phyloP scores from a whole-genome alignment of 1,284 basidiomycete genomes.

The Testicularia cyperi region DNA sequence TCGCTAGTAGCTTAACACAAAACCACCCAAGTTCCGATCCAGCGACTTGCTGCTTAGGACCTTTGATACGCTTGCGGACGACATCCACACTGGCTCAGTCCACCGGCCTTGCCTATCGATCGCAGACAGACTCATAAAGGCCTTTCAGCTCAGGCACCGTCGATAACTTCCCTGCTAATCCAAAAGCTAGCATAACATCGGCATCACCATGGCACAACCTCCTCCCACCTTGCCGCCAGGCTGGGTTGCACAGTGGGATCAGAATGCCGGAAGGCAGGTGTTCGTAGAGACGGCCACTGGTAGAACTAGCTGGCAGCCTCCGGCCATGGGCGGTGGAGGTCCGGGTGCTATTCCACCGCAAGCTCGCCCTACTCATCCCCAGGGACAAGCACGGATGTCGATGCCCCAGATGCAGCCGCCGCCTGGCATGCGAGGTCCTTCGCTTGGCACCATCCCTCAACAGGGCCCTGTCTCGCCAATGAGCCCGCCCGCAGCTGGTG shows the following conservation, averaged over 20 bases:
- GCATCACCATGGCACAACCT: slow-evolving; percentile 33
- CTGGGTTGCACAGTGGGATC: slow-evolving; percentile 88
- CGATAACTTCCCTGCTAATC: too few relatives aligned
- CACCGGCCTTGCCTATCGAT: too few relatives aligned
- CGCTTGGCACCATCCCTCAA: slow-evolving; percentile 25
- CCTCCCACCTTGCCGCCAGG: slow-evolving; percentile 70
- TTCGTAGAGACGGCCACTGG: slow-evolving; percentile 67
- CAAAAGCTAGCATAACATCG: too few relatives aligned
- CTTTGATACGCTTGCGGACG: too few relatives aligned
- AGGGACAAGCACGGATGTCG: slow-evolving; percentile 55
- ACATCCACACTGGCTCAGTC: too few relatives aligned
- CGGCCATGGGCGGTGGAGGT: slow-evolving; percentile 18
- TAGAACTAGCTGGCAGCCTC: slow-evolving; percentile 60
- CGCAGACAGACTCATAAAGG: too few relatives aligned
- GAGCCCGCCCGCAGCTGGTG: slow-evolving; percentile 32
- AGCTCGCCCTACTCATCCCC: slow-evolving; percentile 52
- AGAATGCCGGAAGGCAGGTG: slow-evolving; percentile 75
- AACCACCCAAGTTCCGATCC: too few relatives aligned
- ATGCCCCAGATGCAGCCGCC: slow-evolving; percentile 55
- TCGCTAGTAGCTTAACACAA: too few relatives aligned
- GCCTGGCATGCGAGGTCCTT: slow-evolving; percentile 37
- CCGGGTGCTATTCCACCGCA: slow-evolving; percentile 27
- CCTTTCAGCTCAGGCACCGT: too few relatives aligned
- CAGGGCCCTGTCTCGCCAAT: slow-evolving; percentile 37
- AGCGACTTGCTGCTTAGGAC: too few relatives aligned